A percentile compares a stretch with the other conserved stretches of the same genome.
phyloP scores from a whole-genome alignment of 2,329 filamentous ascomycete genomes.

The Calonectria hawksworthii region DNA sequence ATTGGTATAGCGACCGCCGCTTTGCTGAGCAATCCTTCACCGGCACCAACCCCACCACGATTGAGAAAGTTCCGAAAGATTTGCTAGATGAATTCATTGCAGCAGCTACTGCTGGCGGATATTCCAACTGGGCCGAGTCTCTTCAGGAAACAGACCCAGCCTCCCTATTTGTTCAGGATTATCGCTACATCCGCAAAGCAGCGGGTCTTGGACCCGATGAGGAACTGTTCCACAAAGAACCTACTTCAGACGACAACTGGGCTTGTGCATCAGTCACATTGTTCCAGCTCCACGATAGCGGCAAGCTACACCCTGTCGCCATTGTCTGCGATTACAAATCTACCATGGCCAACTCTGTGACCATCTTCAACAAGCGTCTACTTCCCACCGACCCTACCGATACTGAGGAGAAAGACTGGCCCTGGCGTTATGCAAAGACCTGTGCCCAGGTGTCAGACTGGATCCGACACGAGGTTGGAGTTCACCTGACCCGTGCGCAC shows the following conservation, averaged over 20 bases:
- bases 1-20: conserved; percentile 59
- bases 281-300: conserved; percentile 58
- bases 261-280: conserved; percentile 57
- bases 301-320: conserved; percentile 62
- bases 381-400: conserved; percentile 46
- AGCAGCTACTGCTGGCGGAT: conserved; percentile 50
- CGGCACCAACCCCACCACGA: conserved; percentile 60
- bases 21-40: conserved; percentile 62
- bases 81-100: conserved; percentile 53
- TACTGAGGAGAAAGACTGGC: conserved; percentile 56
- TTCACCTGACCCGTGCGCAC: conserved; percentile 62
- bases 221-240: conserved; percentile 47
- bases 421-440: conserved; percentile 67
- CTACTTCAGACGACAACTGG: conserved; percentile 48
- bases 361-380: conserved; percentile 63
- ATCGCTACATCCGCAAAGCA: conserved; percentile 58
- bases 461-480: conserved; percentile 61
- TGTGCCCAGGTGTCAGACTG: conserved; percentile 63
- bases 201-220: conserved; percentile 46
- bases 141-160: conserved; percentile 46
- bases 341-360: conserved; percentile 59
- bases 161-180: conserved; percentile 59
- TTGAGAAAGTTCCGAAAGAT: conserved; percentile 54
- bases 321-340: conserved; percentile 63
- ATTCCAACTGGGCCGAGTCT: conserved; percentile 49